These are phyloP conservation scores for Sugiyamaella marilandica DNA, from an alignment of 805 yeast genomes.

Conservation along the genomic window DNA sequence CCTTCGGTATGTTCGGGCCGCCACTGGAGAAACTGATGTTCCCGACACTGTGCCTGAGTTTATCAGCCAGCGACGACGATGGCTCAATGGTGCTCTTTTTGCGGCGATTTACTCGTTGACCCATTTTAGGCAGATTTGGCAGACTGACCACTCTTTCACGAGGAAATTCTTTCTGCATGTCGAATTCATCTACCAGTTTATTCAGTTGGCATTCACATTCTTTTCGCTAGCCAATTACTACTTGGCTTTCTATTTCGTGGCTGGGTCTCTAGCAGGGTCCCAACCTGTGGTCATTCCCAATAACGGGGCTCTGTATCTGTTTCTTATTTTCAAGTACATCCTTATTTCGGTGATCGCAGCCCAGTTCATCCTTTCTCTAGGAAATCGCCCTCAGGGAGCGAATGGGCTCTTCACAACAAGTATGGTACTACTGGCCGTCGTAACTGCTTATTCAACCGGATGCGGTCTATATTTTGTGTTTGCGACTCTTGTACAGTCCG, in stretches of 20 bases:
- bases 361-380: slow-evolving; percentile 90
- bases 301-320: slow-evolving; percentile 77
- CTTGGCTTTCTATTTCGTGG: slow-evolving; percentile 85
- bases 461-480: slow-evolving; percentile 80
- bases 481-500: slow-evolving; percentile 44
- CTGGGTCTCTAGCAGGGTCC: slow-evolving; percentile 67
- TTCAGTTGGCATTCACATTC: slow-evolving; percentile 78
- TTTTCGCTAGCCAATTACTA: slow-evolving; percentile 90
- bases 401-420: slow-evolving; percentile 67
- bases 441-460: slow-evolving; percentile 75
- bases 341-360: slow-evolving; percentile 78
- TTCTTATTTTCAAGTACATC: slow-evolving; percentile 80
- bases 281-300: slow-evolving; percentile 40
- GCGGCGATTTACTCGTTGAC: slow-evolving; percentile 88
- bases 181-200: slow-evolving; percentile 84
- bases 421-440: slow-evolving; percentile 66
- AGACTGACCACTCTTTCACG: slow-evolving; percentile 74
- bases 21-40: slow-evolving; percentile 95
- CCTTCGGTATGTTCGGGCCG: slow-evolving; percentile 83
- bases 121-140: slow-evolving; percentile 85
- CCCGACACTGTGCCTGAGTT: slow-evolving; percentile 94
- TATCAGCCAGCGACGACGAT: slow-evolving; percentile 92
- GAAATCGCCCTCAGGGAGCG: slow-evolving; percentile 97
- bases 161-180: slow-evolving; percentile 78
- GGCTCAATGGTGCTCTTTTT: slow-evolving; percentile 97